Conservation (phyloP, 768 basidiomycete genomes). For the Leccinum aurantiacum region DNA sequence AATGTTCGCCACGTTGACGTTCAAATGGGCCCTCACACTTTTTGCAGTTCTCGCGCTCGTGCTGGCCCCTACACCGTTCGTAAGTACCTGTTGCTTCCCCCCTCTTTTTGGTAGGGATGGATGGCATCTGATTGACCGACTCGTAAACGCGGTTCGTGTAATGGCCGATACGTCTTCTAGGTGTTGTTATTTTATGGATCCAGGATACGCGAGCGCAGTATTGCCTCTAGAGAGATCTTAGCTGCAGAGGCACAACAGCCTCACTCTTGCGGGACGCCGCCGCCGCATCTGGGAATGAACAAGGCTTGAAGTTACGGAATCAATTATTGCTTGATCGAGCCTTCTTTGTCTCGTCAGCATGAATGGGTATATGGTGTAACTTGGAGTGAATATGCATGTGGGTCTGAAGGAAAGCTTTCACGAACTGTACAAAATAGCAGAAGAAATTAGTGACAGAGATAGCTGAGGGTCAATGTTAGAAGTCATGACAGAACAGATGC, state of each 20-base stretch:
- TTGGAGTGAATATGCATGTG: too few relatives aligned
- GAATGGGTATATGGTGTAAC: too few relatives aligned
- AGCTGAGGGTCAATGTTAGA: too few relatives aligned
- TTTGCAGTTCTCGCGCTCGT: slow-evolving; percentile 40
- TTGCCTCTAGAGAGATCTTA: slow-evolving; percentile 22
- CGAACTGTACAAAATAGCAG: too few relatives aligned
- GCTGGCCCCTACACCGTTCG: slow-evolving; percentile 46
- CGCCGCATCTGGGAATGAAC: neutral
- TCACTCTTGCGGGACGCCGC: neutral
- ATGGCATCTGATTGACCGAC: neutral
- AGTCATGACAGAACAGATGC: too few relatives aligned
- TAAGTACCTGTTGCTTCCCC: slow-evolving; percentile 20
- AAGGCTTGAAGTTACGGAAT: neutral
- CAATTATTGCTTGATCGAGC: neutral
- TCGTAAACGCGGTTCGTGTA: neutral
- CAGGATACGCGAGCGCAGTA: slow-evolving; percentile 31
- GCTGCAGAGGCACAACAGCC: slow-evolving; percentile 11
- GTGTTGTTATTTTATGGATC: slow-evolving; percentile 34
- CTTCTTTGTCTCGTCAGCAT: neutral
- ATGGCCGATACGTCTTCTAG: slow-evolving; percentile 1
- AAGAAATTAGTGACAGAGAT: too few relatives aligned
- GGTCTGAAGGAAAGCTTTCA: too few relatives aligned
- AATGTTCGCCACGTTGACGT: slow-evolving; percentile 48
- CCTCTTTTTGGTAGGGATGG: neutral
- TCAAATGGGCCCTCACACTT: slow-evolving; percentile 23